Conservation (phyloP, 257 asterid species). For the Nicotiana tomentosiformis region DNA sequence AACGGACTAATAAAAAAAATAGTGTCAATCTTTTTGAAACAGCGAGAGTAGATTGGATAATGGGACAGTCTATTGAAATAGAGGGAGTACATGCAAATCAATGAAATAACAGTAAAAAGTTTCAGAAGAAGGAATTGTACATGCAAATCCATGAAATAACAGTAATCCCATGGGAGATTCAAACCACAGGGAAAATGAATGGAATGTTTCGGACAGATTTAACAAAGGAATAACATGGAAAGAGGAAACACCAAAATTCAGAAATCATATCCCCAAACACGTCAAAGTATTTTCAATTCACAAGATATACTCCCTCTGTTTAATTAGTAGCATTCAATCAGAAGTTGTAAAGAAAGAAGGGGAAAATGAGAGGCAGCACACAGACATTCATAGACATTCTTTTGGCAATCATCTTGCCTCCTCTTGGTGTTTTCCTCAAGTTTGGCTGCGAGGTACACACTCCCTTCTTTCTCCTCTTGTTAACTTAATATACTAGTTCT, state of each 20-base stretch:
- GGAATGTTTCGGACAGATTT: background rate
- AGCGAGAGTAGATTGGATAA: too few species aligned
- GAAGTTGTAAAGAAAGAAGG: background rate
- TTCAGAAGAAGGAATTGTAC: background rate
- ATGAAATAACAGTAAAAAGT: too few species aligned
- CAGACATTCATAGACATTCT: slow-evolving; percentile 24
- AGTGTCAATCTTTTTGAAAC: too few species aligned
- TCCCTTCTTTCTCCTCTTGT: background rate
- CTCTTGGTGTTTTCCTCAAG: slow-evolving; percentile 34
- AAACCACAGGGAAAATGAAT: background rate
- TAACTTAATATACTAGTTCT: background rate
- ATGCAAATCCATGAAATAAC: background rate
- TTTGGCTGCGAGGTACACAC: slow-evolving; percentile 23
- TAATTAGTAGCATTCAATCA: background rate
- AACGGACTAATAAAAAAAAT: too few species aligned
- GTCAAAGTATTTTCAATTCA: background rate
- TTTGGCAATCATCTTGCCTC: slow-evolving; percentile 31
- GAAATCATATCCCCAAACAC: background rate
- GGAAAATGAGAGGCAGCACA: slow-evolving; percentile 10
- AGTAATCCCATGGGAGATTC: too few species aligned
- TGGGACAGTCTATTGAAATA: too few species aligned
- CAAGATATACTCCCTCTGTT: background rate
- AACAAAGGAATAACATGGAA: background rate
- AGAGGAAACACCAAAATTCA: background rate
- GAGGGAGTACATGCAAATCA: background rate